These are phyloP conservation scores for Russula foetens DNA, from an alignment of 768 basidiomycete genomes.

Conservation along the genomic window DNA sequence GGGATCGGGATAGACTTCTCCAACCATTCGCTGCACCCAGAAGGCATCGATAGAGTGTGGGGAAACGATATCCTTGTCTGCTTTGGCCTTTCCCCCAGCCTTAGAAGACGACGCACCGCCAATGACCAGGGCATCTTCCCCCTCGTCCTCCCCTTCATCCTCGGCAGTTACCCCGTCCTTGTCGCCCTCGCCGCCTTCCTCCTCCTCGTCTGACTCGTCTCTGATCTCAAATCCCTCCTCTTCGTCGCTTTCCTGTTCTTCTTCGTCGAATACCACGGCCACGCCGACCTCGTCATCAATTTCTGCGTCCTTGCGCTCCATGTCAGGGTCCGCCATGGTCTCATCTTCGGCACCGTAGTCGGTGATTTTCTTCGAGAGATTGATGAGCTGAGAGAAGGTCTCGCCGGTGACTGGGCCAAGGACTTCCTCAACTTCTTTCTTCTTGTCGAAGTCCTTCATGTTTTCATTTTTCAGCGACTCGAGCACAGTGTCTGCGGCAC, in stretches of 20 bases:
- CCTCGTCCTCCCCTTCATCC: conserved; percentile 42
- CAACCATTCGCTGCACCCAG: conserved; percentile 96
- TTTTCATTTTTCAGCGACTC: conserved; percentile 83
- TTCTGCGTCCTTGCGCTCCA: conserved; percentile 75
- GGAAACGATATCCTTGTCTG: conserved; percentile 72
- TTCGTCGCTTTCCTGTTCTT: conserved; percentile 89
- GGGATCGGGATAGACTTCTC: conserved; percentile 87
- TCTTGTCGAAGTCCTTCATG: conserved; percentile 95
- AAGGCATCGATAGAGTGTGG: conserved; percentile 93
- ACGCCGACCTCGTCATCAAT: conserved; percentile 98
- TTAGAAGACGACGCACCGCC: conserved; percentile 54
- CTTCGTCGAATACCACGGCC: conserved; percentile 95
- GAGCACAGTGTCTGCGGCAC: conserved; percentile 87
- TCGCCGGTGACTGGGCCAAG: conserved; percentile 61
- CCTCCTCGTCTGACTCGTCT: conserved; percentile 74
- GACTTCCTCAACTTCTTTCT: conserved; percentile 85
- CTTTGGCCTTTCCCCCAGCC: conserved; percentile 39
- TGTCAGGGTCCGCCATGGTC: conserved; percentile 65
- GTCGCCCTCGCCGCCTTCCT: conserved; percentile 44
- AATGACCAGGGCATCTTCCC: conserved; percentile 69
- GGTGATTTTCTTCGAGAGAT: conserved; percentile 87
- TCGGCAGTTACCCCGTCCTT: conserved; percentile 36
- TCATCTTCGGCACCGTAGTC: conserved; percentile 92
- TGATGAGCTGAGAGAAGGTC: conserved; percentile 73
- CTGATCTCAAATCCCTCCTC: conserved; percentile 83